phyloP scores from a whole-genome alignment of 495 filamentous ascomycete species.

The Aspergillus saccharolyticus region DNA sequence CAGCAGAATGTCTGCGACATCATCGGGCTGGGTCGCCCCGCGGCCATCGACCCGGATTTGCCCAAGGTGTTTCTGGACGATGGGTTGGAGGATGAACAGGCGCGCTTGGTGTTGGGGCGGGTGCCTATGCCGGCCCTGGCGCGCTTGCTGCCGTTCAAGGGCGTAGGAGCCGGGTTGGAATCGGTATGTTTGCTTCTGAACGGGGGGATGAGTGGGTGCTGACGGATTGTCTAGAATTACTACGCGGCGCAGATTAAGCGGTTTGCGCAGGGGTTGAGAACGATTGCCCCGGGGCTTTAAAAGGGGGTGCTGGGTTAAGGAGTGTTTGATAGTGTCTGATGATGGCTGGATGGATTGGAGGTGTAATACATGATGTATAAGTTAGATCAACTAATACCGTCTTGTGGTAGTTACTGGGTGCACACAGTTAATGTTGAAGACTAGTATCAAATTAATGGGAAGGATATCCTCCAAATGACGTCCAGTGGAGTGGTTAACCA shows the following conservation, averaged over 20 bases:
- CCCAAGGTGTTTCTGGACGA: slow-evolving; percentile 51
- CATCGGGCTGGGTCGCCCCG: slow-evolving; percentile 53
- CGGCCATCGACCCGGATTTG: slow-evolving; percentile 43
- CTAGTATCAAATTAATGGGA: no score
- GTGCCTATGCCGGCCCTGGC: slow-evolving; percentile 29
- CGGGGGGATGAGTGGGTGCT: not conserved
- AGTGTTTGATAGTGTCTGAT: not conserved
- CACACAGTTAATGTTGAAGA: no score
- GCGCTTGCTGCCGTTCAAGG: slow-evolving; percentile 30
- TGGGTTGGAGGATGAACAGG: slow-evolving; percentile 45
- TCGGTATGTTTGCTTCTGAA: slow-evolving; percentile 26
- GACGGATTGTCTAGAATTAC: slow-evolving; percentile 24
- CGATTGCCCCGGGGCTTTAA: slow-evolving; percentile 21
- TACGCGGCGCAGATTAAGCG: slow-evolving; percentile 38
- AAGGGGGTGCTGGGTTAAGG: not conserved
- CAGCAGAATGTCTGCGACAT: slow-evolving; percentile 51
- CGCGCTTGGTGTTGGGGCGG: slow-evolving; percentile 34
- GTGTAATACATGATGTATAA: no score
- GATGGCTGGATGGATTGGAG: no score
- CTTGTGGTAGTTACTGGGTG: no score
- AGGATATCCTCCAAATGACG: no score
- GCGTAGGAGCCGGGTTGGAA: slow-evolving; percentile 43
- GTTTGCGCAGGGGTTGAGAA: slow-evolving; percentile 33
- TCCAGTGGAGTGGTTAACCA: no score
- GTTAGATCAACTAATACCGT: no score